These are phyloP conservation scores for Myriosclerotinia duriaeana DNA, from an alignment of 2,329 filamentous ascomycete species.

Conservation along the genomic window DNA sequence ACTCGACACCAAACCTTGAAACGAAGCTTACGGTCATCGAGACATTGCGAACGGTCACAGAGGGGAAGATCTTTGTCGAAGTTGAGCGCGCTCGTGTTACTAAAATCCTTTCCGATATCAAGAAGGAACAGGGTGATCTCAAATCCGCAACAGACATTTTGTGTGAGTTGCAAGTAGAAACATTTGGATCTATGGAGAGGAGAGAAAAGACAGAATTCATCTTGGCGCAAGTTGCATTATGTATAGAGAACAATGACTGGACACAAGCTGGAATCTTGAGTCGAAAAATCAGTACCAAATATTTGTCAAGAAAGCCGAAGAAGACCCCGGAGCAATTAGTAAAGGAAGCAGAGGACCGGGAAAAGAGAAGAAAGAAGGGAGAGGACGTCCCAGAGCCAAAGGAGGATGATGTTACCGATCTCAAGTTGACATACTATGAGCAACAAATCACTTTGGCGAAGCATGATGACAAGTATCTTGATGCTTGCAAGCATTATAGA, in stretches of 20 bases:
- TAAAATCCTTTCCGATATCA: conserved; percentile 93
- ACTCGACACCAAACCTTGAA: conserved; percentile 79
- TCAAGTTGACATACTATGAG: conserved; percentile 95
- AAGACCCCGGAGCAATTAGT: conserved; percentile 86
- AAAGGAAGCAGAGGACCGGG: conserved; percentile 84
- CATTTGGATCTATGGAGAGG: conserved; percentile 95
- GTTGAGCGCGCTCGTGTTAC: conserved; percentile 96
- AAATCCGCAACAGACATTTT: conserved; percentile 88
- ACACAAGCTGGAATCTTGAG: conserved; percentile 90
- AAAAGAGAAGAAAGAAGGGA: conserved; percentile 78
- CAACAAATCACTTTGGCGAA: conserved; percentile 95
- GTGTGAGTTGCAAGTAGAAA: conserved; percentile 97
- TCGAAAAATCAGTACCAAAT: conserved; percentile 95
- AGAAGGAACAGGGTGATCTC: conserved; percentile 91
- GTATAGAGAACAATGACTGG: conserved; percentile 95
- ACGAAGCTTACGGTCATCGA: conserved; percentile 93
- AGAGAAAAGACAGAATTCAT: conserved; percentile 99
- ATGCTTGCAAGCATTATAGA: conserved; percentile 96
- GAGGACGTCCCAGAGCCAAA: conserved; percentile 77
- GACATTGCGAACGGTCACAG: conserved; percentile 90
- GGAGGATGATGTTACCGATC: conserved; percentile 87
- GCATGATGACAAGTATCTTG: conserved; percentile 95
- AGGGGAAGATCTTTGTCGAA: conserved; percentile 99
- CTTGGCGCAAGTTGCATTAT: conserved; percentile 87
- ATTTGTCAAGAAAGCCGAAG: conserved; percentile 86